Evolutionary conservation across 768 basidiomycete genomes (phyloP), one percentile per base, ranked within the genome.

Genomic region (Kwoniella newhampshirensis): DNA sequence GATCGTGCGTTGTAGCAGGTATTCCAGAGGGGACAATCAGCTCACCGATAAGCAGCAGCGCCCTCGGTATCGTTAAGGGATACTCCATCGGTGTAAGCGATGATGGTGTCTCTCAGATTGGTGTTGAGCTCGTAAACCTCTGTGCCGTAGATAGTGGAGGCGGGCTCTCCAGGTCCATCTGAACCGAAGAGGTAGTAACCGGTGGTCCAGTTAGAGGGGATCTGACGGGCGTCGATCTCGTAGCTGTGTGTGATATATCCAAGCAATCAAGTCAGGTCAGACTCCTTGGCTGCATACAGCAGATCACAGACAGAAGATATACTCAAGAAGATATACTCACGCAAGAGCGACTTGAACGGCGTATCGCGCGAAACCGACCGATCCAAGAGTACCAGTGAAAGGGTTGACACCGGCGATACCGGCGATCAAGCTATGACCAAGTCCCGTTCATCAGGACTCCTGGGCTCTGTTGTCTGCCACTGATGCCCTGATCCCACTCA

Each of bases 41-140:
- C 28, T 35, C 48, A 50, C 28, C 80, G 76, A 57, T 75, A 78
- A n/a, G 67, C 57, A 39, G 60, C 59, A 1, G 79, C 75, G 11
- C 44, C 66, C 13, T 54, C 36, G 9, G 75, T 70, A 64, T 80
- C 79, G 57, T 73, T 73, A 8, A 81, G 71, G 13, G 20, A 64
- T 8, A 79, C 76, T 8, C 54, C 67, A 50, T 59, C 56, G 1
- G 77, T 76, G 52, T 74, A 61, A 25, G 47, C 62, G 36, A 77
- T 48, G 0, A 71, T 78, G 9, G 65, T 54, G 27, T 76, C 66
- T 9, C 78, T 73, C 9, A 81, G 71, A 49, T 73, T 75, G 27
- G 79, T 79, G 67, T 80, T 81, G 57, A 81, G 66, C 68, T 80
- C 78, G 67, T 77, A 80, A n/a, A 80, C 77, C 70, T 80, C 79